Conservation (phyloP, 176 grass and related monocot species). For the Cenchrus purpureus region DNA sequence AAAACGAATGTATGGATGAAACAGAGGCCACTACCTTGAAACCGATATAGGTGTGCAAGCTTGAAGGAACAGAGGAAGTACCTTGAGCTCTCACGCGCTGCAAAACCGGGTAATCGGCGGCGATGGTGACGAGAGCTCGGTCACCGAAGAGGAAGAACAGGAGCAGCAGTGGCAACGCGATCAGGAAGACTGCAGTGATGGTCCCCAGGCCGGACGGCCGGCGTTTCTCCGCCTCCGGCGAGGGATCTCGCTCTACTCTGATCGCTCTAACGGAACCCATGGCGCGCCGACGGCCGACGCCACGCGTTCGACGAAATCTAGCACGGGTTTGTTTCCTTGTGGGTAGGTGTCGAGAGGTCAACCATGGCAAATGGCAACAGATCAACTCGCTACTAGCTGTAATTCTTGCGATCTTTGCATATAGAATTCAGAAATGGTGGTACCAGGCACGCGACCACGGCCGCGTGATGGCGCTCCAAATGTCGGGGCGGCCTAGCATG, state of each 20-base stretch:
- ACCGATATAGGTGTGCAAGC: not conserved
- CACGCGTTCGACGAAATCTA: not conserved
- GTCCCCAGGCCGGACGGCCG: not conserved
- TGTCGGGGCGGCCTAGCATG: not conserved
- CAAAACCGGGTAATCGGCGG: slow-evolving; percentile 8
- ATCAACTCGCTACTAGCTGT: not conserved
- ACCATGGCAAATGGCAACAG: not conserved
- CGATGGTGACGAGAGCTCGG: slow-evolving; percentile 32
- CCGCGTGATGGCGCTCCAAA: not conserved
- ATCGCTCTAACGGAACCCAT: not conserved
- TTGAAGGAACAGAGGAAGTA: slow-evolving; percentile 10
- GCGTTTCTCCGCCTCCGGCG: slow-evolving; percentile 22
- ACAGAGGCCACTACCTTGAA: not conserved
- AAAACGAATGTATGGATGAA: not conserved
- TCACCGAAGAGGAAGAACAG: slow-evolving; percentile 39
- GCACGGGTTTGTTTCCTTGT: not conserved
- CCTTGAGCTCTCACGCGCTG: not conserved
- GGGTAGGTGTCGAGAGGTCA: slow-evolving; percentile 26
- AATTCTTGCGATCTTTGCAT: not conserved
- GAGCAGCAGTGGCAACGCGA: slow-evolving; percentile 28
- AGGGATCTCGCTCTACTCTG: not conserved
- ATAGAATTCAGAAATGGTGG: slow-evolving; percentile 17
- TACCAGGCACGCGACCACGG: slow-evolving; percentile 1
- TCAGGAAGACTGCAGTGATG: slow-evolving; percentile 21
- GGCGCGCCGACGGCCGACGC: not conserved